Percentiles rank a stretch among this genome's conserved stretches.
Evolutionary conservation across 768 basidiomycete genomes (phyloP).

Genomic region (Termitomyces heimii): DNA sequence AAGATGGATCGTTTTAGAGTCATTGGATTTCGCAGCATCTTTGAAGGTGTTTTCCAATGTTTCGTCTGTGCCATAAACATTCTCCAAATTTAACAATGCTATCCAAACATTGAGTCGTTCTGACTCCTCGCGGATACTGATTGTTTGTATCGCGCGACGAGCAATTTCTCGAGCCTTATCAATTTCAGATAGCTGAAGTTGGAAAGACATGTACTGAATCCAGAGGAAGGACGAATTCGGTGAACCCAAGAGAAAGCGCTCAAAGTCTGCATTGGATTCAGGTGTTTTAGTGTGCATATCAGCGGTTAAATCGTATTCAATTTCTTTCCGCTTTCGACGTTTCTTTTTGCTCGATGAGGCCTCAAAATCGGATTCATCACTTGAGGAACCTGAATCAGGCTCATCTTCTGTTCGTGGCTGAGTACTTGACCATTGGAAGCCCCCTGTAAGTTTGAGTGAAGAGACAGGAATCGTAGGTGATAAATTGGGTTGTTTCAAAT

Average conservation of each 20-base stretch:
- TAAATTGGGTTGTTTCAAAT: conserved; percentile 2
- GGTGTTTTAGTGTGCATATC: conserved; percentile 84
- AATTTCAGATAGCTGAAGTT: conserved; percentile 91
- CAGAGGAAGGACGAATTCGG: conserved; percentile 97
- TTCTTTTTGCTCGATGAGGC: conserved; percentile 51
- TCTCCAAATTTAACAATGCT: conserved; percentile 92
- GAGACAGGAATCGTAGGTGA: conserved; percentile 16
- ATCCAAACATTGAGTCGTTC: conserved; percentile 98
- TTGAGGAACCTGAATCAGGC: conserved; percentile 33
- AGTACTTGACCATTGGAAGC: conserved; percentile 68
- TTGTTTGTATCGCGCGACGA: conserved; percentile 75
- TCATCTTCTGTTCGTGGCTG: conserved; percentile 30
- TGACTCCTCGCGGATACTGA: conserved; percentile 93
- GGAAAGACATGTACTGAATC: conserved; percentile 99
- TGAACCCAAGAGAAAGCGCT: conserved; percentile 85
- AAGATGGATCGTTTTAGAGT: conserved; percentile 87
- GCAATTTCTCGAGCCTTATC: conserved; percentile 91
- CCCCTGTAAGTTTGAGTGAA: conserved; percentile 47
- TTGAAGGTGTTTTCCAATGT: conserved; percentile 78
- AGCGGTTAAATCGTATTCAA: conserved; percentile 77
- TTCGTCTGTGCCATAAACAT: conserved; percentile 83
- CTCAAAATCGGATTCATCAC: conserved; percentile 44
- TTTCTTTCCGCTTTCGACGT: conserved; percentile 62
- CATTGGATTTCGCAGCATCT: conserved; percentile 85
- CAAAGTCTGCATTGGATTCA: conserved; percentile 92